phyloP scores from a whole-genome alignment of 495 filamentous ascomycete genomes.

The Penicillium ochrochloron region DNA sequence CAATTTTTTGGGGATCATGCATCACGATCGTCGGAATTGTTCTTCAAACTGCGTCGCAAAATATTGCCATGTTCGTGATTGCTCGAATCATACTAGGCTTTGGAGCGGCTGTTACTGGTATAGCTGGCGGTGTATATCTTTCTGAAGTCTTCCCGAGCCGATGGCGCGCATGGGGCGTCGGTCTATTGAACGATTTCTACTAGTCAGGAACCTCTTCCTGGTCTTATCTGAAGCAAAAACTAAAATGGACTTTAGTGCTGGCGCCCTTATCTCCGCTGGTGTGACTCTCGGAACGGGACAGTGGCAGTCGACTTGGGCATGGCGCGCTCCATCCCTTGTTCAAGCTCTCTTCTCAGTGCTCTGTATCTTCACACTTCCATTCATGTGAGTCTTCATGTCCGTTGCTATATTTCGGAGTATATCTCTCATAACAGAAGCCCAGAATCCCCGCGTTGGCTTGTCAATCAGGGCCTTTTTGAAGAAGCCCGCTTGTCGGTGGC shows the following conservation, averaged over 20 bases:
- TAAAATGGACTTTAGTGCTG: constrained; percentile 29
- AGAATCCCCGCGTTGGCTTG: constrained; percentile 57
- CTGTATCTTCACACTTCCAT: constrained; percentile 57
- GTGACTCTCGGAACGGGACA: constrained; percentile 56
- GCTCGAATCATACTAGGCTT: constrained; percentile 50
- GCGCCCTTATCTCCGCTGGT: constrained; percentile 54
- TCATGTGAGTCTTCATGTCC: constrained; percentile 37
- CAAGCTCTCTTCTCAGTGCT: constrained; percentile 58
- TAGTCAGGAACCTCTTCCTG: constrained; percentile 36
- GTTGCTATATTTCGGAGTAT: not conserved
- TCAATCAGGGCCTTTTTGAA: constrained; percentile 43
- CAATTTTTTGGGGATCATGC: constrained; percentile 49
- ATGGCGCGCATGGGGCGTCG: constrained; percentile 52
- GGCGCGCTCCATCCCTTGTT: constrained; percentile 59
- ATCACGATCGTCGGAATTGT: constrained; percentile 51
- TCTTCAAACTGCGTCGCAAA: constrained; percentile 53
- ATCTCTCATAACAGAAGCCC: constrained; percentile 35
- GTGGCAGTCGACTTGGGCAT: constrained; percentile 55
- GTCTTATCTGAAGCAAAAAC: not conserved
- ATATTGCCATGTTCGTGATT: constrained; percentile 50
- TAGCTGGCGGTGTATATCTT: constrained; percentile 46
- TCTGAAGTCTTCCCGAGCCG: constrained; percentile 48
- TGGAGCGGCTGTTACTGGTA: constrained; percentile 43
- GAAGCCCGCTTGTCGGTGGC: constrained; percentile 42
- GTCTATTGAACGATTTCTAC: constrained; percentile 56